phyloP scores from a whole-genome alignment of 192 early-diverging fungal species.

The Coemansia aciculifera region DNA sequence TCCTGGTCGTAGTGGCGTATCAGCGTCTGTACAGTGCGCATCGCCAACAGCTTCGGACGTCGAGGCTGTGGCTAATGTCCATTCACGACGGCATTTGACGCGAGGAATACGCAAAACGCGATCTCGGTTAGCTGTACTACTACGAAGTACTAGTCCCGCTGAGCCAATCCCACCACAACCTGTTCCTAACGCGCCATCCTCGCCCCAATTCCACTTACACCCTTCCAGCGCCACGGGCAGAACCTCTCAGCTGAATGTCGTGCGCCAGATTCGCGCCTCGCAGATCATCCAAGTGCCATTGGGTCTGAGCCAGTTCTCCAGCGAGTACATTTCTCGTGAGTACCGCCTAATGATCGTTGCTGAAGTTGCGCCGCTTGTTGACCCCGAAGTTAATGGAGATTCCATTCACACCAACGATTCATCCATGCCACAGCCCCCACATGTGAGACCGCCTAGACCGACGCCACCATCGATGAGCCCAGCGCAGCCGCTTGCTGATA shows the following conservation, averaged over 20 bases:
- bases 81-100: conserved; percentile 3
- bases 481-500: not conserved
- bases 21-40: conserved; percentile 1
- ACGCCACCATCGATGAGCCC: not conserved
- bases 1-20: not conserved
- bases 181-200: not conserved
- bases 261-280: conserved; percentile 44
- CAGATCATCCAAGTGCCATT: conserved; percentile 38
- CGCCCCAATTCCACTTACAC: not conserved
- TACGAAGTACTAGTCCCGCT: conserved; percentile 18
- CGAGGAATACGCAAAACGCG: conserved; percentile 35
- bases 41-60: not conserved
- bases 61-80: not conserved
- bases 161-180: conserved; percentile 7
- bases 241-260: conserved; percentile 9
- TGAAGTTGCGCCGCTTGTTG: conserved; percentile 37
- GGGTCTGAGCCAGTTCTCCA: conserved; percentile 51
- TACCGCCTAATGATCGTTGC: conserved; percentile 51
- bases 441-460: not conserved
- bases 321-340: conserved; percentile 51
- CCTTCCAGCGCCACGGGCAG: not conserved
- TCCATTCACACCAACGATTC: conserved; percentile 22
- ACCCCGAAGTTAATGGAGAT: conserved; percentile 12
- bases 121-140: conserved; percentile 33
- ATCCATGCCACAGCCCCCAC: not conserved